Percentiles rank a stretch among this genome's conserved stretches.
phyloP scores from a whole-genome alignment of 257 asterid genomes.

The Rauvolfia tetraphylla region DNA sequence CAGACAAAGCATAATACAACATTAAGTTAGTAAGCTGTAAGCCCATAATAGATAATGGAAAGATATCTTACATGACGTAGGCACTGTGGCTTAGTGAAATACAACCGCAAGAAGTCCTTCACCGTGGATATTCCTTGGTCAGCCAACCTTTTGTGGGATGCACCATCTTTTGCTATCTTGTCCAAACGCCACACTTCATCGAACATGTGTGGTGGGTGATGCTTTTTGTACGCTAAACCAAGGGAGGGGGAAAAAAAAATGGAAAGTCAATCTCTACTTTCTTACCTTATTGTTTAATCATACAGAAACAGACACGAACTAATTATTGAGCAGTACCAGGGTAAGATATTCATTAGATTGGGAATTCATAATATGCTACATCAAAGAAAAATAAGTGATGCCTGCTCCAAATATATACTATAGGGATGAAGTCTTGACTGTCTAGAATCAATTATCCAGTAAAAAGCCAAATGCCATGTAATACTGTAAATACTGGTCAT shows the following conservation, averaged over 20 bases:
- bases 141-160: conserved; percentile 44
- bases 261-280: conserved; percentile 9
- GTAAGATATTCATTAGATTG: background rate
- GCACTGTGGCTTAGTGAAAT: conserved; percentile 28
- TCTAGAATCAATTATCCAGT: background rate
- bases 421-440: background rate
- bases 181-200: conserved; percentile 88
- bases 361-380: background rate
- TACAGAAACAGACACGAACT: background rate
- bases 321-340: background rate
- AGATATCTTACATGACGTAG: conserved; percentile 57
- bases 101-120: conserved; percentile 53
- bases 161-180: conserved; percentile 78
- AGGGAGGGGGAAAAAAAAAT: conserved; percentile 13
- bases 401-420: background rate
- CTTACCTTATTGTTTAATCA: background rate
- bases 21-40: background rate
- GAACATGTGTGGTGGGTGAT: conserved; percentile 50
- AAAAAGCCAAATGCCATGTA: background rate
- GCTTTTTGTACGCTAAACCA: conserved; percentile 66
- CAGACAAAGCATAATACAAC: background rate
- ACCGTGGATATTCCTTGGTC: conserved; percentile 37
- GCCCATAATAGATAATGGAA: conserved; percentile 8
- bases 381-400: background rate
- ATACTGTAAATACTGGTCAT: background rate